Base-by-base conservation (phyloP, 192 early-diverging fungal genomes). In the Chytriomyces hyalinus region DNA sequence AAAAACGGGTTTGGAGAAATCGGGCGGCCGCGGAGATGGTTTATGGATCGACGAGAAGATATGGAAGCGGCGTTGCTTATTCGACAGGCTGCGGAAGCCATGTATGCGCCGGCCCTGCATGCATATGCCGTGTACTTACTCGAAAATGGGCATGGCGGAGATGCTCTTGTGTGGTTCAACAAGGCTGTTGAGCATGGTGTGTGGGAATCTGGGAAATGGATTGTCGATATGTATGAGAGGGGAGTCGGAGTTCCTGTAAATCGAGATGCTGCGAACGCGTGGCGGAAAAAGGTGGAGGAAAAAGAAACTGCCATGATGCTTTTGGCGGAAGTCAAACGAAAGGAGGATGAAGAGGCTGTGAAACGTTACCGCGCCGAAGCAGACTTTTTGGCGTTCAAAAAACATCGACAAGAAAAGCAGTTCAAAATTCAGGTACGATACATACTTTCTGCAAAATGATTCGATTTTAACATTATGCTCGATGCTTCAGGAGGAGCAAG, bases 31-130 rank as follows among this genome's bases (percentile, higher is more conserved):
- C 53, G 53, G 15, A 13, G 36, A 10, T 73, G 71, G 71, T 28
- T n/a, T 7, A 61, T 62, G 60, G 71, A 73, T 45, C 28, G 15
- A 7, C 17, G 17, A 24, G 47, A 47, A 46, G 73, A 75, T 49
- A 64, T 65, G 62, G 73, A 75, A 65, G 73, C 73, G 8, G 64
- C 62, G 11, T 22, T 75, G 6, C 57, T 77, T n/a, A 24, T 77
- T 61, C 49, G 66, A 8, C 67, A 61, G 20, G 65, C 76, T 20
- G 67, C 65, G 26, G 76, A 17, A n/a, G 17, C 43, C 13, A 67
- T 49, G 17, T 61, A 53, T 61, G 66, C 76, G 43, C 76, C 76
- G 7, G 76, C 76, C n/a, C 6, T 77, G 24, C 65, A 69, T 53
- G 65, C 49, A 6, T 77, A 69, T 53, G 76, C 53, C 6, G 47